phyloP scores from a whole-genome alignment of 2,329 filamentous ascomycete species.

The Pleoardoris graminearum region DNA sequence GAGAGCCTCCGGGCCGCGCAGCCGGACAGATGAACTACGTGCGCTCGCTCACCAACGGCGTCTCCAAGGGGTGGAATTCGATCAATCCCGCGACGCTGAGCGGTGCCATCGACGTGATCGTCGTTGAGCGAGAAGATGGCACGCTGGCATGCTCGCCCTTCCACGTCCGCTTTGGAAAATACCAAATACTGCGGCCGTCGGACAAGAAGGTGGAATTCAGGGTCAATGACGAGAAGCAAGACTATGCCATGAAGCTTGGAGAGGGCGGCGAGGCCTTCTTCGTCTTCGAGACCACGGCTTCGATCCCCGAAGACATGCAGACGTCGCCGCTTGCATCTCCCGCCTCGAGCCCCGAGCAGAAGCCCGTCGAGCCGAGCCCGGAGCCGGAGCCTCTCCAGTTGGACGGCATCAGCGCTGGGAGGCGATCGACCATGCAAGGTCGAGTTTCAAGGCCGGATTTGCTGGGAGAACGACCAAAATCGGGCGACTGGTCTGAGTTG shows the following conservation, averaged over 20 bases:
- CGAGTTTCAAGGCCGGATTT: conserved; percentile 30
- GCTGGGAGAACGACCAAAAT: conserved; percentile 28
- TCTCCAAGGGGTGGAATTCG: conserved; percentile 98
- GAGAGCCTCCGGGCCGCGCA: conserved; percentile 11
- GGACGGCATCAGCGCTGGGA: conserved; percentile 48
- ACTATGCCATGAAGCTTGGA: conserved; percentile 97
- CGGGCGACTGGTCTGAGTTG: conserved; percentile 43
- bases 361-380: conserved; percentile 54
- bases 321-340: conserved; percentile 94
- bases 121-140: conserved; percentile 93
- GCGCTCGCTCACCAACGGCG: conserved; percentile 88
- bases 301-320: conserved; percentile 89
- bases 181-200: conserved; percentile 88
- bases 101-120: conserved; percentile 98
- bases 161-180: conserved; percentile 98
- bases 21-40: conserved; percentile 84
- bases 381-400: conserved; percentile 74
- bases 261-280: conserved; percentile 99
- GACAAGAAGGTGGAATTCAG: conserved; percentile 99
- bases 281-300: conserved; percentile 92
- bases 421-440: conserved; percentile 37
- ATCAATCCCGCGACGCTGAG: conserved; percentile 97
- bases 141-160: conserved; percentile 90
- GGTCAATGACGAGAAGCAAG: conserved; percentile 88
- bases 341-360: conserved; percentile 74